Conservation (phyloP, 345 rosid species). For the Eucalyptus cloeziana region DNA sequence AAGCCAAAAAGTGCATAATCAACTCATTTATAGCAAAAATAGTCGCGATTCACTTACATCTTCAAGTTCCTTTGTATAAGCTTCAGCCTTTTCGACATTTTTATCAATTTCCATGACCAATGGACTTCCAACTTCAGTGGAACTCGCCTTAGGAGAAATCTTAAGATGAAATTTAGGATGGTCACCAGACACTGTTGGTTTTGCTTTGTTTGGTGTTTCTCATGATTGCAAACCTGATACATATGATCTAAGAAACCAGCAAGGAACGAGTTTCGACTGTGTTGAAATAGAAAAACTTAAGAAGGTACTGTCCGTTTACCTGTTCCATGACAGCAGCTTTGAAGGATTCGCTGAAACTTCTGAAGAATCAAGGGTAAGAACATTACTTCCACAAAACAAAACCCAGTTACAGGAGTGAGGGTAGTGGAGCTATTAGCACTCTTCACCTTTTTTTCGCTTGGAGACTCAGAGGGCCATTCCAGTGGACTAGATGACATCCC, state of each 20-base stretch:
- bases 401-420: neutral
- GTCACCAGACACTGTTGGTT: constrained; percentile 3
- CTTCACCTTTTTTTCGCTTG: constrained; percentile 48
- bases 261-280: neutral
- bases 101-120: constrained; percentile 28
- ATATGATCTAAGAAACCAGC: neutral
- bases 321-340: constrained; percentile 14
- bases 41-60: constrained; percentile 31
- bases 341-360: constrained; percentile 14
- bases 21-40: neutral
- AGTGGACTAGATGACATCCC: constrained; percentile 35
- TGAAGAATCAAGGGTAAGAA: constrained; percentile 6
- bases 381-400: neutral
- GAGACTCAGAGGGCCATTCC: constrained; percentile 53
- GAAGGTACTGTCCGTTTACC: constrained; percentile 13
- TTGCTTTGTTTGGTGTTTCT: constrained; percentile 2
- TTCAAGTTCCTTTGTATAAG: constrained; percentile 64
- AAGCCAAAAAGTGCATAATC: neutral
- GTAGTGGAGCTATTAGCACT: neutral
- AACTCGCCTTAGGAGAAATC: constrained; percentile 12
- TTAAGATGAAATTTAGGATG: constrained; percentile 7
- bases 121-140: constrained; percentile 25
- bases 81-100: constrained; percentile 67
- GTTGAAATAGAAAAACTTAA: neutral
- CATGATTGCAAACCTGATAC: constrained; percentile 18